A percentile compares a stretch with the other conserved stretches of the same genome.
phyloP scores from a whole-genome alignment of 306 rosid species.

The Herpetospermum pedunculosum region DNA sequence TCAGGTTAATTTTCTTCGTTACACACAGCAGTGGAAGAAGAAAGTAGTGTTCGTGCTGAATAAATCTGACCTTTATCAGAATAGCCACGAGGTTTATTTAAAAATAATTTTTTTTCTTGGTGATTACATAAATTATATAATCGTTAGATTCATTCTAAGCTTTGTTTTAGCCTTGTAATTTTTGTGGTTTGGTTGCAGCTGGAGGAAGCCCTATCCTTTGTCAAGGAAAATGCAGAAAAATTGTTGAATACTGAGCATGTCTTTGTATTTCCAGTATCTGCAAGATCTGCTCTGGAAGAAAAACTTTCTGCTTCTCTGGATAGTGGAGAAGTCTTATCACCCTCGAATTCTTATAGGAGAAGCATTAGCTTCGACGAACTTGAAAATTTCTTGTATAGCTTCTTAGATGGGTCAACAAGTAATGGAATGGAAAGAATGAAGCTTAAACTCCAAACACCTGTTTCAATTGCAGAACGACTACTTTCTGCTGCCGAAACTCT shows the following conservation, averaged over 20 bases:
- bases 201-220: slow-evolving; percentile 72
- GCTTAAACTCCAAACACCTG: slow-evolving; percentile 86
- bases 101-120: slow-evolving; percentile 4
- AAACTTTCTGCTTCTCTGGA: slow-evolving; percentile 46
- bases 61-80: slow-evolving; percentile 81
- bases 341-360: slow-evolving; percentile 39
- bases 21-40: slow-evolving; percentile 97
- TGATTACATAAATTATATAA: slow-evolving; percentile 1
- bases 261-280: slow-evolving; percentile 77
- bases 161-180: background rate
- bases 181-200: slow-evolving; percentile 51
- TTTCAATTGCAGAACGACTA: slow-evolving; percentile 75
- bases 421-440: slow-evolving; percentile 86
- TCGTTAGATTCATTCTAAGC: background rate
- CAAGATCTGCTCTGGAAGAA: slow-evolving; percentile 79
- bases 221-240: slow-evolving; percentile 62
- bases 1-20: slow-evolving; percentile 83
- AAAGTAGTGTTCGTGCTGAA: slow-evolving; percentile 90
- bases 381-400: slow-evolving; percentile 69
- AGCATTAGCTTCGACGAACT: slow-evolving; percentile 49
- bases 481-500: slow-evolving; percentile 56
- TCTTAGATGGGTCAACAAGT: slow-evolving; percentile 77
- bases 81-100: slow-evolving; percentile 47
- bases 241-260: slow-evolving; percentile 65
- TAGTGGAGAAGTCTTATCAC: slow-evolving; percentile 24